phyloP scores from a whole-genome alignment of 2,329 filamentous ascomycete genomes.

The Penicillium sp. region DNA sequence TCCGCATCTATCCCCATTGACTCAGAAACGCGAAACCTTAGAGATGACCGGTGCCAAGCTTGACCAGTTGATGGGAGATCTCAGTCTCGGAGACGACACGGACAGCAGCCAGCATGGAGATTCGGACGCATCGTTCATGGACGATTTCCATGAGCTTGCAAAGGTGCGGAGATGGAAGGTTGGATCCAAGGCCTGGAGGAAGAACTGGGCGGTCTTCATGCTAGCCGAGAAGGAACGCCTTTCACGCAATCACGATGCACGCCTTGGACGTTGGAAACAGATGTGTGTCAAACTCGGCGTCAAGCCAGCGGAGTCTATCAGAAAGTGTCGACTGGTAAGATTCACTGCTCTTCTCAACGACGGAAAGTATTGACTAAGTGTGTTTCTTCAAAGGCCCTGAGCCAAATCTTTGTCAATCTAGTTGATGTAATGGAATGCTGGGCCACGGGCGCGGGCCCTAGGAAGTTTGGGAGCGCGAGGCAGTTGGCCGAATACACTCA shows the following conservation, averaged over 20 bases:
- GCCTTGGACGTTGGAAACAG: constrained; percentile 22
- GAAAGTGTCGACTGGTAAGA: constrained; percentile 27
- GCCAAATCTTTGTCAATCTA: constrained; percentile 27
- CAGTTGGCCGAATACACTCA: constrained; percentile 20
- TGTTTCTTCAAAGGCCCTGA: constrained; percentile 19
- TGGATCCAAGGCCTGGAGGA: constrained; percentile 19
- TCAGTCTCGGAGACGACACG: background rate
- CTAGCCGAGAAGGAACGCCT: constrained; percentile 18
- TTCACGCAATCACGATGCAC: constrained; percentile 9
- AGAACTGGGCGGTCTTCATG: constrained; percentile 23
- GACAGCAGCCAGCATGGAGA: background rate
- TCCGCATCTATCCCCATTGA: background rate
- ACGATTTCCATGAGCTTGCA: constrained; percentile 22
- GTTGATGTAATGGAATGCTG: constrained; percentile 31
- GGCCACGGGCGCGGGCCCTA: constrained; percentile 3
- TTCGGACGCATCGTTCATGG: constrained; percentile 6
- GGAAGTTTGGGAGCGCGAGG: constrained; percentile 11
- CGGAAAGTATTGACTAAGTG: background rate
- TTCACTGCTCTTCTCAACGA: background rate
- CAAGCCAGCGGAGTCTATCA: constrained; percentile 18
- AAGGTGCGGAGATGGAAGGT: constrained; percentile 19
- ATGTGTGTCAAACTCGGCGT: constrained; percentile 28
- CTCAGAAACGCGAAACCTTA: background rate
- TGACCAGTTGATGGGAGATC: background rate
- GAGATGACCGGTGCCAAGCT: background rate